Evolutionary conservation across 1,284 basidiomycete genomes (phyloP).

Genomic region (Ustilago bromivora): DNA sequence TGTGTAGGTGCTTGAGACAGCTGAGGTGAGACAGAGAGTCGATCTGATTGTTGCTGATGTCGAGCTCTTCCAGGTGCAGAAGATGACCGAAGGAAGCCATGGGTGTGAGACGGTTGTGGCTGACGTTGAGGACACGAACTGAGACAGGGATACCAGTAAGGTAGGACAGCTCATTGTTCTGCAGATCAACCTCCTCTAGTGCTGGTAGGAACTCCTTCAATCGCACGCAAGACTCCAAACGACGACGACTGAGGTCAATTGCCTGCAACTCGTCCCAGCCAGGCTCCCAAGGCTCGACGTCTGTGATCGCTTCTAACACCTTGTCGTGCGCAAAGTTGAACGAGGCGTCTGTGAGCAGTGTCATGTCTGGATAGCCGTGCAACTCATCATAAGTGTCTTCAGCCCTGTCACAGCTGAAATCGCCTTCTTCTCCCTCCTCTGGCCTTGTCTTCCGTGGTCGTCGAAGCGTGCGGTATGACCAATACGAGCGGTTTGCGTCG

Average conservation of each 20-base stretch:
- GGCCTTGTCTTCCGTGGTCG: constrained; percentile 32
- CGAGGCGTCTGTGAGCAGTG: constrained; percentile 83
- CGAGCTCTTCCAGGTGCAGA: constrained; percentile 84
- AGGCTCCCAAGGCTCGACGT: constrained; percentile 93
- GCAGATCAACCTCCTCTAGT: constrained; percentile 82
- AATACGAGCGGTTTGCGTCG: constrained; percentile 37
- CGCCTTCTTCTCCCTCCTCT: constrained; percentile 16
- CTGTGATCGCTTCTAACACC: constrained; percentile 91
- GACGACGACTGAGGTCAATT: constrained; percentile 83
- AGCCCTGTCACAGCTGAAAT: constrained; percentile 22
- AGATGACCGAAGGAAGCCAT: constrained; percentile 91
- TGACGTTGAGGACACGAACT: constrained; percentile 53
- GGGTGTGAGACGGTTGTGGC: constrained; percentile 77
- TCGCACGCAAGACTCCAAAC: constrained; percentile 87
- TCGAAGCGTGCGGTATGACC: constrained; percentile 43
- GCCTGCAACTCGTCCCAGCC: constrained; percentile 85
- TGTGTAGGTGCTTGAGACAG: constrained; percentile 77
- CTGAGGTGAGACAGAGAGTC: constrained; percentile 73
- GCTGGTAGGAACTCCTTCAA: constrained; percentile 92
- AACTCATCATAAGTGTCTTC: constrained; percentile 50
- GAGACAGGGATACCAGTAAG: constrained; percentile 62
- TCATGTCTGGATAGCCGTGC: constrained; percentile 54
- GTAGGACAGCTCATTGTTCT: constrained; percentile 61
- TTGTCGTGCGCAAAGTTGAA: constrained; percentile 91
- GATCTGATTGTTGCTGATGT: constrained; percentile 90